phyloP scores from a whole-genome alignment of 495 filamentous ascomycete species.

The Melanomma pulvis-pyrius region DNA sequence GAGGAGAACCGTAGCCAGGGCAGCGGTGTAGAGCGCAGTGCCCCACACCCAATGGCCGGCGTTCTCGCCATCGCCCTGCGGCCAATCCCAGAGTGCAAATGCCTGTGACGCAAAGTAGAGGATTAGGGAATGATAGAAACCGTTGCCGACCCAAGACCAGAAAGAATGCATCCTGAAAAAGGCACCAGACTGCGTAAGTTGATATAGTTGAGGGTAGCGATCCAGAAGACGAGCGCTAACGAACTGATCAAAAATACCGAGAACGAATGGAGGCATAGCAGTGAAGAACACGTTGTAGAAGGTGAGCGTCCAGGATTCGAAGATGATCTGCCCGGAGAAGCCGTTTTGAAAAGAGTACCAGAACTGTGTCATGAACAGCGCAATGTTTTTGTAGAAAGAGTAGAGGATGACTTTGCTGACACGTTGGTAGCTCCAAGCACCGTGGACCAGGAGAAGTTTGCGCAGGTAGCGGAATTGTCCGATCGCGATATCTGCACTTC shows the following conservation, averaged over 20 bases:
- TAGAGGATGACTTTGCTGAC: conserved; percentile 96
- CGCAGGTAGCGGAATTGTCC: conserved; percentile 95
- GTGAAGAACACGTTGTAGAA: conserved; percentile 99
- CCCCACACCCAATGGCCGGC: conserved; percentile 99
- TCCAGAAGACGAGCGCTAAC: conserved; percentile 95
- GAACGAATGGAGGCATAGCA: conserved; percentile 86
- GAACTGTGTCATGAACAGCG: conserved; percentile 98
- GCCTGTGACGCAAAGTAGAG: conserved; percentile 82
- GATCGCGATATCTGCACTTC: conserved; percentile 94
- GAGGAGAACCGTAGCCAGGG: conserved; percentile 86
- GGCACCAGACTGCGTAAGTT: conserved; percentile 83
- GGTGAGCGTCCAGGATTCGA: conserved; percentile 98
- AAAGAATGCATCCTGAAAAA: conserved; percentile 95
- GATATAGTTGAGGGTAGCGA: conserved; percentile 95
- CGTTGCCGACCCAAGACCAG: conserved; percentile 87
- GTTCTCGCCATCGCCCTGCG: conserved; percentile 70
- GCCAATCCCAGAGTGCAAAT: conserved; percentile 79
- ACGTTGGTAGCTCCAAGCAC: conserved; percentile 96
- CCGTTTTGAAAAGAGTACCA: conserved; percentile 99
- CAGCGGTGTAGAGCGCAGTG: conserved; percentile 85
- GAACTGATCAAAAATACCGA: conserved; percentile 98
- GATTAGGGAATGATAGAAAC: conserved; percentile 93
- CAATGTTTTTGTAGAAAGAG: conserved; percentile 99
- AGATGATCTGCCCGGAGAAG: conserved; percentile 97
- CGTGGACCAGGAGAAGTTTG: conserved; percentile 94